Percentiles rank a stretch among this genome's conserved stretches.
phyloP scores from a whole-genome alignment of 2,329 filamentous ascomycete genomes.

The Hypomyces rosellus region DNA sequence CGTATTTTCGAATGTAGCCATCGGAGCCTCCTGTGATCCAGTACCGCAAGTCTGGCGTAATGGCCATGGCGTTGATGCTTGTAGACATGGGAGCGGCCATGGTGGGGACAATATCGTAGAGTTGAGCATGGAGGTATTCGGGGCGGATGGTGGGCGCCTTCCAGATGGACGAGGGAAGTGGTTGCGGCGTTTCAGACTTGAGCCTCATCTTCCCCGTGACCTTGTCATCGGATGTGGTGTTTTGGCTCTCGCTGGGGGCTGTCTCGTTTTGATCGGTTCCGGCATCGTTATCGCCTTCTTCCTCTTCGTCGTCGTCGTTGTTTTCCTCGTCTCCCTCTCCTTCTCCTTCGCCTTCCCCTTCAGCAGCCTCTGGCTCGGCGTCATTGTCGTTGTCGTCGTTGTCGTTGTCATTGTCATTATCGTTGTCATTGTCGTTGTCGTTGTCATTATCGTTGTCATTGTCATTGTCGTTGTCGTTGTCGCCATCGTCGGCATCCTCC shows the following conservation, averaged over 20 bases:
- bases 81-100: conserved; percentile 95
- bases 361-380: conserved; percentile 48
- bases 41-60: conserved; percentile 90
- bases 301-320: conserved; percentile 28
- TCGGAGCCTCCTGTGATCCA: conserved; percentile 92
- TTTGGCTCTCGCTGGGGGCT: conserved; percentile 20
- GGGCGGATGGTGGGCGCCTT: conserved; percentile 58
- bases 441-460: conserved; percentile 28
- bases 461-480: conserved; percentile 29
- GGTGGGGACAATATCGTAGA: conserved; percentile 94
- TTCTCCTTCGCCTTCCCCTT: conserved; percentile 34
- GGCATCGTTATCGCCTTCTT: conserved; percentile 31
- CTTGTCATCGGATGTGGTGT: conserved; percentile 14
- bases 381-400: conserved; percentile 34
- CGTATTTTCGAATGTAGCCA: conserved; percentile 94
- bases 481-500: conserved; percentile 41
- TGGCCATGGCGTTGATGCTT: conserved; percentile 85
- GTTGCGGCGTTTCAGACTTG: conserved; percentile 25
- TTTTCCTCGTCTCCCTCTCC: conserved; percentile 29
- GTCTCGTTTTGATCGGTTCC: conserved; percentile 24
- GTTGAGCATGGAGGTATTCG: conserved; percentile 70
- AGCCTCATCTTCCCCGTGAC: conserved; percentile 11
- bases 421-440: conserved; percentile 30
- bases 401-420: conserved; percentile 29
- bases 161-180: conserved; percentile 16